These are phyloP conservation scores for Graphilbum ipis-grandicollis DNA, from an alignment of 2,329 filamentous ascomycete species.

Conservation along the genomic window DNA sequence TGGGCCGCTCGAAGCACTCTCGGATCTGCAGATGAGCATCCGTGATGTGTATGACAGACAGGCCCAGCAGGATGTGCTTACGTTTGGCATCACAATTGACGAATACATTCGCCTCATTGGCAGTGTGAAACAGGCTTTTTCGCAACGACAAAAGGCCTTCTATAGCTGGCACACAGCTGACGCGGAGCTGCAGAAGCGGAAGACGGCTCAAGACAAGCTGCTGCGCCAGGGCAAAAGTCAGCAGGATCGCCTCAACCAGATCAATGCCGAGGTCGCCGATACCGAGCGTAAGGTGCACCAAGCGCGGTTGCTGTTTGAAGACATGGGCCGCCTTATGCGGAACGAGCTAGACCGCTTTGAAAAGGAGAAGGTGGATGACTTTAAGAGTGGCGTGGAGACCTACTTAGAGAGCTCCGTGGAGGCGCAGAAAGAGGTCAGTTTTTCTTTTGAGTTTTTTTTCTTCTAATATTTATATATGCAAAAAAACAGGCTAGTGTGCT, in stretches of 20 bases:
- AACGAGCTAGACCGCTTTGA: slow-evolving; percentile 87
- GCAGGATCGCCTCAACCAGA: slow-evolving; percentile 85
- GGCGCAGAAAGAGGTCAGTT: slow-evolving; percentile 85
- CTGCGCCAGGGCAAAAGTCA: slow-evolving; percentile 87
- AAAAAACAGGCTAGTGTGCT: slow-evolving; percentile 3
- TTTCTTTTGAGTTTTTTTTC: too few relatives aligned
- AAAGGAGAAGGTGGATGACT: slow-evolving; percentile 94
- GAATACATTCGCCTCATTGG: slow-evolving; percentile 95
- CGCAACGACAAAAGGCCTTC: slow-evolving; percentile 86
- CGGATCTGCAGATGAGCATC: slow-evolving; percentile 85
- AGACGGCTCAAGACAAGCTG: slow-evolving; percentile 81
- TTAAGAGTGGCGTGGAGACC: slow-evolving; percentile 95
- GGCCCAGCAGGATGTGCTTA: slow-evolving; percentile 90
- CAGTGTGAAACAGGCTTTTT: slow-evolving; percentile 84
- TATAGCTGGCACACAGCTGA: slow-evolving; percentile 89
- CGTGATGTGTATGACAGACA: slow-evolving; percentile 91
- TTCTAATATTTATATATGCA: too few relatives aligned
- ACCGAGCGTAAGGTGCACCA: slow-evolving; percentile 88
- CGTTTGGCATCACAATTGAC: slow-evolving; percentile 91
- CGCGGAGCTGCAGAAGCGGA: slow-evolving; percentile 77
- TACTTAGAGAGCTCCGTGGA: slow-evolving; percentile 94
- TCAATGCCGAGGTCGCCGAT: slow-evolving; percentile 85
- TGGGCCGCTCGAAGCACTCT: slow-evolving; percentile 75
- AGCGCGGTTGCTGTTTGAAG: slow-evolving; percentile 77
- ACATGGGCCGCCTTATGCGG: slow-evolving; percentile 91